A percentile compares a stretch with the other conserved stretches of the same genome.
Conservation (phyloP, 1,284 basidiomycete genomes). For the Apiotrichum akiyoshidainum region DNA sequence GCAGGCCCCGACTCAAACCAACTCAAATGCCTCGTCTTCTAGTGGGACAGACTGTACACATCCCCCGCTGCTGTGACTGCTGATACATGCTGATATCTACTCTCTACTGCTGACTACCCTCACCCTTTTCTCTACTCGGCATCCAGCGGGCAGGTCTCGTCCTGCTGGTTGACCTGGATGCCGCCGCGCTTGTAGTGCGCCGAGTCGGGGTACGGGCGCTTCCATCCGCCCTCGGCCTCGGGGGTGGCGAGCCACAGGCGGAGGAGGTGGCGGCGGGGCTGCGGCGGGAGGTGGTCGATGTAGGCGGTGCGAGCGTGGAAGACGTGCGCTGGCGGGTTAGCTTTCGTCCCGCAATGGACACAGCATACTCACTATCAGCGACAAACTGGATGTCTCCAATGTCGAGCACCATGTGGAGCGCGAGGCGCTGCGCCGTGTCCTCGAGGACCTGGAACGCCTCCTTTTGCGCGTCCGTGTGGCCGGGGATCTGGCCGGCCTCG, state of each 20-base stretch:
- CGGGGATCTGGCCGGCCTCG: slow-evolving; percentile 49
- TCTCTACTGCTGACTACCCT: too few relatives aligned
- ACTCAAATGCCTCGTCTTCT: too few relatives aligned
- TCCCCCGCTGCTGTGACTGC: too few relatives aligned
- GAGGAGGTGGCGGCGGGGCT: slow-evolving; percentile 49
- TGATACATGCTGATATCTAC: too few relatives aligned
- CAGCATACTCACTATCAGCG: slow-evolving; percentile 24
- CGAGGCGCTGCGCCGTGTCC: slow-evolving; percentile 46
- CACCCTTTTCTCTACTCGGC: slow-evolving; percentile 33
- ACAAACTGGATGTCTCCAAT: slow-evolving; percentile 50
- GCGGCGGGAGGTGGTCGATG: slow-evolving; percentile 45
- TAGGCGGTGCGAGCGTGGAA: slow-evolving; percentile 52
- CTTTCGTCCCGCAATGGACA: too few relatives aligned
- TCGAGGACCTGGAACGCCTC: slow-evolving; percentile 51
- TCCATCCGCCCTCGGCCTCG: slow-evolving; percentile 48
- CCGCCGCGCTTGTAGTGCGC: slow-evolving; percentile 45
- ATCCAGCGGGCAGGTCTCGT: slow-evolving; percentile 48
- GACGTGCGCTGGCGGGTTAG: slow-evolving; percentile 30
- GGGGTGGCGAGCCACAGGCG: slow-evolving; percentile 51
- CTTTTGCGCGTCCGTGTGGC: slow-evolving; percentile 35
- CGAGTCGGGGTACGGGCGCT: slow-evolving; percentile 46
- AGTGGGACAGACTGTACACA: too few relatives aligned
- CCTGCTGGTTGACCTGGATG: slow-evolving; percentile 44
- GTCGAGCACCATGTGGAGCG: slow-evolving; percentile 51
- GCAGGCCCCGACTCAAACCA: too few relatives aligned